A percentile compares a stretch with the other conserved stretches of the same genome.
Conservation (phyloP, 306 rosid genomes). For the Mimosa pudica region DNA sequence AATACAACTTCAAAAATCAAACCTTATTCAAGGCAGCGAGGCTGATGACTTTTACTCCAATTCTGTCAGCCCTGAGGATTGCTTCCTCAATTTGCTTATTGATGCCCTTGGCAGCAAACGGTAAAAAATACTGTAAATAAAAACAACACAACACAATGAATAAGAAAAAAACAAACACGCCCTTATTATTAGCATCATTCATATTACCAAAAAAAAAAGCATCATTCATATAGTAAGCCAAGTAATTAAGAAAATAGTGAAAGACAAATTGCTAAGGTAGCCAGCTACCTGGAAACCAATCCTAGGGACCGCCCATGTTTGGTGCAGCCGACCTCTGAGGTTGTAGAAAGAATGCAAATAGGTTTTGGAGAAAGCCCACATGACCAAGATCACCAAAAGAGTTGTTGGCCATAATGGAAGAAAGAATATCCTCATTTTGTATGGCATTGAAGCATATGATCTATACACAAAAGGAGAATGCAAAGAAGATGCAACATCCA, state of each 20-base stretch:
- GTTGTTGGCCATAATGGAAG: slow-evolving; percentile 42
- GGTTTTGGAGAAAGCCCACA: slow-evolving; percentile 77
- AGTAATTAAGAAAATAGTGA: not conserved
- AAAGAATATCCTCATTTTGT: slow-evolving; percentile 46
- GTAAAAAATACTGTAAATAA: slow-evolving; percentile 73
- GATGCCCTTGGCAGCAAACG: slow-evolving; percentile 77
- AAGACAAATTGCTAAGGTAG: not conserved
- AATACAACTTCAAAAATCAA: slow-evolving; percentile 14
- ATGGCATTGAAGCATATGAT: slow-evolving; percentile 62
- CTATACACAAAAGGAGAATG: slow-evolving; percentile 59
- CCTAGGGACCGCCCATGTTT: slow-evolving; percentile 89
- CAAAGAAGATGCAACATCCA: slow-evolving; percentile 59
- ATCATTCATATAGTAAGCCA: not conserved
- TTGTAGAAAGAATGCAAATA: slow-evolving; percentile 59
- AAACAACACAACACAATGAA: not conserved
- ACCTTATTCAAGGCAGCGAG: slow-evolving; percentile 95
- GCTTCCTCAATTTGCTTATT: slow-evolving; percentile 81
- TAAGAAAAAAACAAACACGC: not conserved
- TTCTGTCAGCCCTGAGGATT: slow-evolving; percentile 75
- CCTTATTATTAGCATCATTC: not conserved
- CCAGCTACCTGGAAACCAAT: slow-evolving; percentile 68
- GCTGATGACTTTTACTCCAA: slow-evolving; percentile 87
- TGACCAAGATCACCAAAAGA: slow-evolving; percentile 40
- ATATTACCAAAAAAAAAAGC: too few species aligned
- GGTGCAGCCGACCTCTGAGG: slow-evolving; percentile 68